Base-by-base conservation (phyloP, 1,284 basidiomycete genomes). In the Naganishia sp. region DNA sequence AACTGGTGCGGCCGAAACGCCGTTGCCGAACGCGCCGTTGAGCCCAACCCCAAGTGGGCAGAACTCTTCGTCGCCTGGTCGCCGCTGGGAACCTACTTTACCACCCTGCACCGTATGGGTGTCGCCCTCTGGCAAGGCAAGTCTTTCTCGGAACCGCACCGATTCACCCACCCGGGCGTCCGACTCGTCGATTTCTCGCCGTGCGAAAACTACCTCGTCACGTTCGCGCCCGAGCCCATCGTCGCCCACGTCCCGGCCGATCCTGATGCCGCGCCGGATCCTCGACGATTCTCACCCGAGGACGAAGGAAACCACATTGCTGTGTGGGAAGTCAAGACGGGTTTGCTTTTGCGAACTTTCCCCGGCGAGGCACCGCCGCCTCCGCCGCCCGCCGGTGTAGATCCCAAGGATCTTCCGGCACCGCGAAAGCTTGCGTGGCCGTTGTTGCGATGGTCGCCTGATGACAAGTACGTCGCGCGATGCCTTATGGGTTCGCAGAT, bases 61-160 rank as follows among this genome's bases (percentile, higher is more conserved):
- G 94, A 99, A 75, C 88, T 96, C 52, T 99, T 98, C 81, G 89
- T 94, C 49, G 90, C 92, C 57, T 99, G 96, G 96, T 98, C 96
- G 44, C 94, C 95, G 42, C 84, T 90, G 68, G 96, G 96, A 64
- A 98, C 95, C 25, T 93, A 89, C 78, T 84, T 99, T 69, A 89
- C 94, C 55, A 96, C 96, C 10, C 86, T 98, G 66, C 96, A 98
- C 79, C 86, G 92, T 53, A 94, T 94, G 79, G 96, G 96, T 81
- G 90, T 98, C 68, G 90, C 92, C 53, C 84, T 99, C 52, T 99
- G 94, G 93, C 95, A 93, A 65, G 96, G 96, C 31, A 79, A 87
- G 39, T 91, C 90, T 21, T 96, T 91, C 87, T 87, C 90, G 72
- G 88, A 90, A 78, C 75, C 77, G 63, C 75, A 76, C 60, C 90